Evolutionary conservation across 23 red algal species (phyloP).

Genomic region (Gracilariopsis chorda): DNA sequence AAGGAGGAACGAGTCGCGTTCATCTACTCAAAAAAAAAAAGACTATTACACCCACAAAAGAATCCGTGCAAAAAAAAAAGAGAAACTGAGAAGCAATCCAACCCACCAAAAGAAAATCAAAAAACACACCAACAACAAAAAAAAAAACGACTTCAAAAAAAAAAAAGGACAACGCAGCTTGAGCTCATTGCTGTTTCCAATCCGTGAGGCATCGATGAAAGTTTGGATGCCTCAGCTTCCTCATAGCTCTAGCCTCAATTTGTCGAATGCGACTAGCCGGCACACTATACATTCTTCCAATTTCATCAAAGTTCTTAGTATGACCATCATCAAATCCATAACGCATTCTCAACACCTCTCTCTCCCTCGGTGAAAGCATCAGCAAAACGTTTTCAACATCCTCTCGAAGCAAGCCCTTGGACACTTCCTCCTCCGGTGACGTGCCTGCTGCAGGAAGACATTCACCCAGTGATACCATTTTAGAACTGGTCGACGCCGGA

Average conservation of each 20-base stretch:
- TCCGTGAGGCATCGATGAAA: conserved; percentile 63
- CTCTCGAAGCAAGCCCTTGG: conserved; percentile 39
- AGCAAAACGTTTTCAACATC: conserved; percentile 84
- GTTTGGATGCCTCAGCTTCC: conserved; percentile 76
- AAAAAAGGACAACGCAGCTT: no score
- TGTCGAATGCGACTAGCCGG: conserved; percentile 87
- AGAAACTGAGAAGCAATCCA: no score
- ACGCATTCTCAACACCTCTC: conserved; percentile 92
- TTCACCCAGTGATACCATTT: conserved; percentile 61
- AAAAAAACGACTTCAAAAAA: no score
- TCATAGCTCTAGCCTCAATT: conserved; percentile 86
- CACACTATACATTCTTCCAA: conserved; percentile 79
- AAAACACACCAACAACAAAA: no score
- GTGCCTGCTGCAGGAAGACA: conserved; percentile 25
- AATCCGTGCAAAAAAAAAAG: no score
- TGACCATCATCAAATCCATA: conserved; percentile 91
- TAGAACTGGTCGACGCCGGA: neutral
- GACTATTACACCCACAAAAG: no score
- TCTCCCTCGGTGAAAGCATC: conserved; percentile 72
- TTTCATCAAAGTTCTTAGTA: conserved; percentile 86
- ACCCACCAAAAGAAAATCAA: no score
- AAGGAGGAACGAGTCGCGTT: no score
- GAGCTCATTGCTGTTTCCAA: conserved; percentile 12
- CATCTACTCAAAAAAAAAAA: no score
- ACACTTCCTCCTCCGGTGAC: conserved; percentile 75